phyloP scores from a whole-genome alignment of 108 stramenopile genomes.

The Cyclotella distinguenda region DNA sequence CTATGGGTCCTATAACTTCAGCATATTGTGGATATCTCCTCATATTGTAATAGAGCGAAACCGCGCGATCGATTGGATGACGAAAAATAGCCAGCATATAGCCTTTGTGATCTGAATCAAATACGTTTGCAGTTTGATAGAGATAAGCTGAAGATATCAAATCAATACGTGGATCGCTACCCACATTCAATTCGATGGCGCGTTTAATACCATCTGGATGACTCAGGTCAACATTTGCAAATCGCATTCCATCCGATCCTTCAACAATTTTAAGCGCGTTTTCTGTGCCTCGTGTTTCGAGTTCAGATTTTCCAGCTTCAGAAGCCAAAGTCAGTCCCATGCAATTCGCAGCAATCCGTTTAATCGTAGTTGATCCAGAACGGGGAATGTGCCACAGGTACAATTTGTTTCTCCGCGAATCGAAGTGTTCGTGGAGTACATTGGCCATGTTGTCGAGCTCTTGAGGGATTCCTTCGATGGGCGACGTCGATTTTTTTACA shows the following conservation, averaged over 20 bases:
- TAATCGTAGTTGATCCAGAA: constrained; percentile 43
- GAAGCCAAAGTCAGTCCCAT: constrained; percentile 34
- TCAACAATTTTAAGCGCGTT: constrained; percentile 24
- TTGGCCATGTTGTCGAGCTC: constrained; percentile 18
- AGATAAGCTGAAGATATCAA: constrained; percentile 38
- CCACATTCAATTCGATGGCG: constrained; percentile 26
- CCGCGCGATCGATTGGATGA: constrained; percentile 51
- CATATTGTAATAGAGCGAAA: constrained; percentile 41
- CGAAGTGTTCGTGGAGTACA: constrained; percentile 22
- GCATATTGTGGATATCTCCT: constrained; percentile 19
- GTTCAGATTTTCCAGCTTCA: constrained; percentile 30
- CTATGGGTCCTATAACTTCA: constrained; percentile 8
- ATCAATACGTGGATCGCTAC: constrained; percentile 14
- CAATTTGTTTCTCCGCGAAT: constrained; percentile 19
- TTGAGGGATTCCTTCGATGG: constrained; percentile 10
- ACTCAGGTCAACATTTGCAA: constrained; percentile 50
- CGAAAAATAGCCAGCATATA: constrained; percentile 43
- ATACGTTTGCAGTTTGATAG: constrained; percentile 32
- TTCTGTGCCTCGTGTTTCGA: background rate
- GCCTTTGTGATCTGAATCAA: constrained; percentile 37
- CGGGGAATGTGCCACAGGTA: constrained; percentile 52
- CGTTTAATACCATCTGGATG: constrained; percentile 27
- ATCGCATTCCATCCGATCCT: constrained; percentile 38
- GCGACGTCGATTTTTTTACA: constrained; percentile 10
- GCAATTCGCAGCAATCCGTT: constrained; percentile 42